These are phyloP conservation scores for Chaetoceros tenuissimus DNA, from an alignment of 108 stramenopile species.

Conservation along the genomic window DNA sequence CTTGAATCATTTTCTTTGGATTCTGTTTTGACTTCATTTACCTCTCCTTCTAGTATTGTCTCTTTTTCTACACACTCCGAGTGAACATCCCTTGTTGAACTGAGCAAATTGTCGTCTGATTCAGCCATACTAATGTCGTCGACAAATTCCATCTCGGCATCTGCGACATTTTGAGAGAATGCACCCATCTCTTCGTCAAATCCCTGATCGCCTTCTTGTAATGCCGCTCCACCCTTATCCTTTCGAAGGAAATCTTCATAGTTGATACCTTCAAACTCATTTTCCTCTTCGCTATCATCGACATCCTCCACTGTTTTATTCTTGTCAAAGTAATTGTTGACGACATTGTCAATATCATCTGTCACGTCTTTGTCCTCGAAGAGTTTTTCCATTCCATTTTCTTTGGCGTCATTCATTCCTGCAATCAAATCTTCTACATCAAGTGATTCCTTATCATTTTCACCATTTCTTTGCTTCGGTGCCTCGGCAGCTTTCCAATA, in stretches of 20 bases:
- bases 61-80: too few species aligned
- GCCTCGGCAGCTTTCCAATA: conserved; percentile 30
- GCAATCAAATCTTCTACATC: conserved; percentile 17
- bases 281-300: conserved; percentile 6
- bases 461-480: conserved; percentile 19
- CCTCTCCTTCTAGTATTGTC: too few species aligned
- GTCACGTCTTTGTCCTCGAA: background rate
- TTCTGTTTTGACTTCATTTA: too few species aligned
- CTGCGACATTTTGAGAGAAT: conserved; percentile 39
- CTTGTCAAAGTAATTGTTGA: conserved; percentile 7
- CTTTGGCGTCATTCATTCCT: conserved; percentile 6
- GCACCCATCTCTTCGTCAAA: conserved; percentile 77
- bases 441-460: conserved; percentile 29
- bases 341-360: conserved; percentile 6
- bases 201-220: conserved; percentile 47
- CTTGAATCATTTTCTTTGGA: too few species aligned
- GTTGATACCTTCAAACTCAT: conserved; percentile 27
- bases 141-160: too few species aligned
- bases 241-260: conserved; percentile 46
- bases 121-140: too few species aligned
- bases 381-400: conserved; percentile 17
- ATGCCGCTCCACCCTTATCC: conserved; percentile 42
- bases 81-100: too few species aligned
- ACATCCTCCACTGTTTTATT: conserved; percentile 10
- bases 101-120: too few species aligned